phyloP scores from a whole-genome alignment of 805 yeast species.

The Myxozyma mucilagina region DNA sequence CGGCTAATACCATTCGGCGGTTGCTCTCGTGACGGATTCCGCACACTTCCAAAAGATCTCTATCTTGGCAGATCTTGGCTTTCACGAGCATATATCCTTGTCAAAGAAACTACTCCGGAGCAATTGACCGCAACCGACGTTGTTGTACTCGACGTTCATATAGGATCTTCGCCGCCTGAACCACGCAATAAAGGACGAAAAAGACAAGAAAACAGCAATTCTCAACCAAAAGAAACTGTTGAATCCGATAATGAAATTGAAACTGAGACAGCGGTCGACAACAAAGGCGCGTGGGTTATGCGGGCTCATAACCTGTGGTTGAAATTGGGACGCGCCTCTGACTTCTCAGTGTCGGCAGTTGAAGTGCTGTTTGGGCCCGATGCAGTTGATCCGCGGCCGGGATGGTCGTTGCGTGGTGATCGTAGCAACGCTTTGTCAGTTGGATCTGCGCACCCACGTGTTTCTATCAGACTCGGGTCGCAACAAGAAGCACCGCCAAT shows the following conservation, averaged over 20 bases:
- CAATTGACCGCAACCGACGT: constrained; percentile 15
- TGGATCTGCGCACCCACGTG: constrained; percentile 35
- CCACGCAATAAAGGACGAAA: not conserved
- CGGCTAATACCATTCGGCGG: constrained; percentile 15
- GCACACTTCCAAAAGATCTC: constrained; percentile 50
- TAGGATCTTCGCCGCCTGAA: constrained; percentile 14
- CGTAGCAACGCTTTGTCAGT: constrained; percentile 29
- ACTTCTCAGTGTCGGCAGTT: constrained; percentile 53
- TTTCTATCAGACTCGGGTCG: constrained; percentile 35
- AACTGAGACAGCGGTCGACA: constrained; percentile 48
- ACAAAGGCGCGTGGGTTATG: constrained; percentile 32
- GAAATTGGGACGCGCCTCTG: constrained; percentile 47
- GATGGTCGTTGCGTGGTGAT: constrained; percentile 54
- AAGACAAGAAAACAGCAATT: too few species aligned
- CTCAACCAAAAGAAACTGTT: not conserved
- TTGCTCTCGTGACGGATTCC: constrained; percentile 44
- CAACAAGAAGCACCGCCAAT: constrained; percentile 32
- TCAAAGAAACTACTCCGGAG: constrained; percentile 35
- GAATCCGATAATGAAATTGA: not conserved
- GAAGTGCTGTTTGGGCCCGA: constrained; percentile 73
- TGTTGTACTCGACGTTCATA: constrained; percentile 23
- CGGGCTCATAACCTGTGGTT: constrained; percentile 58
- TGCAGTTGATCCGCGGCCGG: constrained; percentile 73
- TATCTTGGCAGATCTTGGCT: constrained; percentile 49
- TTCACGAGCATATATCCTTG: constrained; percentile 44